phyloP scores from a whole-genome alignment of 345 rosid genomes.

The Ricinus communis region DNA sequence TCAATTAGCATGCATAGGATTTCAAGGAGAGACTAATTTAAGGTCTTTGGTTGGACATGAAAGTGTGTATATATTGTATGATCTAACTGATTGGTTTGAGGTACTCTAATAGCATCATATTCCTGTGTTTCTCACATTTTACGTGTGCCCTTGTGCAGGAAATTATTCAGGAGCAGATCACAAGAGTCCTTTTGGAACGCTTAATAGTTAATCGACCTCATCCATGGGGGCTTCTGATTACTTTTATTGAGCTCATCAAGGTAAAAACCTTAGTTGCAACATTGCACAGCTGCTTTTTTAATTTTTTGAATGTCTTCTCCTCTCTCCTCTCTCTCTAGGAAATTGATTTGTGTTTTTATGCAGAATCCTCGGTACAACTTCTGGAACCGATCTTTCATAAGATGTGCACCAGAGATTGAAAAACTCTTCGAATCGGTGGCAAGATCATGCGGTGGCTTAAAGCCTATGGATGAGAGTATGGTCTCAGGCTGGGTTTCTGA shows the following conservation, averaged over 20 bases:
- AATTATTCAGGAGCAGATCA: slow-evolving; percentile 95
- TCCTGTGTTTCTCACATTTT: too few relatives aligned
- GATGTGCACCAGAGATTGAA: slow-evolving; percentile 92
- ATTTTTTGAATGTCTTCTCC: not conserved
- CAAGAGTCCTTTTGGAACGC: slow-evolving; percentile 92
- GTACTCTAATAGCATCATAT: too few relatives aligned
- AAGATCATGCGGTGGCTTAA: slow-evolving; percentile 72
- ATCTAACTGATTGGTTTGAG: too few relatives aligned
- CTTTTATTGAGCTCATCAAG: slow-evolving; percentile 98
- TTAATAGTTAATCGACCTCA: slow-evolving; percentile 92
- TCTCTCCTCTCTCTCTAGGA: not conserved
- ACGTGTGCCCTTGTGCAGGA: slow-evolving; percentile 43
- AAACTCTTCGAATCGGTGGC: slow-evolving; percentile 84
- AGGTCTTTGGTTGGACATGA: too few relatives aligned
- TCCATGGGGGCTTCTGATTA: slow-evolving; percentile 99
- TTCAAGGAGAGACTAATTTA: too few relatives aligned
- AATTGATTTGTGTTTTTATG: not conserved
- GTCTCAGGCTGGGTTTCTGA: slow-evolving; percentile 66
- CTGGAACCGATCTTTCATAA: slow-evolving; percentile 74
- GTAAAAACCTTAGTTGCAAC: slow-evolving; percentile 22
- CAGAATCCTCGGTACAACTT: slow-evolving; percentile 87
- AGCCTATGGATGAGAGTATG: slow-evolving; percentile 78
- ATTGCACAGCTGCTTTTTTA: not conserved
- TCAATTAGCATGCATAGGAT: too few relatives aligned
- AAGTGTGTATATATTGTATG: too few relatives aligned